These are phyloP conservation scores for Mytilinidion resinicola DNA, from an alignment of 495 filamentous ascomycete genomes.

Conservation along the genomic window DNA sequence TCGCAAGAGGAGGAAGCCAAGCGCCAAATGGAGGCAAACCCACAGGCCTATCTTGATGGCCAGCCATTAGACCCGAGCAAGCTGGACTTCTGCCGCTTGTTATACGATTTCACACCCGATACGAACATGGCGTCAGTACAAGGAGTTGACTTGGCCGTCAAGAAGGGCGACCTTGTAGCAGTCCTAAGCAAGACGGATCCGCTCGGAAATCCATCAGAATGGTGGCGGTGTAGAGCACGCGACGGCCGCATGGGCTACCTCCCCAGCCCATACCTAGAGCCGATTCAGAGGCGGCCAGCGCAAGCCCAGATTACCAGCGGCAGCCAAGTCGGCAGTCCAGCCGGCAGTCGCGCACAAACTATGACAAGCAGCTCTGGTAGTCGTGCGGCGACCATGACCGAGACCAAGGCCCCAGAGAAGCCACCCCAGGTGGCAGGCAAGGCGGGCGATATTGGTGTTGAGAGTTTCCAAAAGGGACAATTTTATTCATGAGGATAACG, in stretches of 20 bases:
- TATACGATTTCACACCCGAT: conserved; percentile 89
- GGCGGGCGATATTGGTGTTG: conserved; percentile 57
- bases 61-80: conserved; percentile 70
- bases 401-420: conserved; percentile 54
- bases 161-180: conserved; percentile 92
- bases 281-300: conserved; percentile 62
- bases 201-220: conserved; percentile 83
- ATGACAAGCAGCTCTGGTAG: conserved; percentile 42
- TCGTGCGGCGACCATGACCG: conserved; percentile 35
- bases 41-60: conserved; percentile 25
- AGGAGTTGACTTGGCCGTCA: conserved; percentile 83
- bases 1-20: conserved; percentile 75
- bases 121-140: conserved; percentile 39
- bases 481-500: conserved; percentile 57
- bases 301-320: conserved; percentile 44
- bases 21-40: conserved; percentile 51
- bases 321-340: conserved; percentile 32
- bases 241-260: conserved; percentile 89
- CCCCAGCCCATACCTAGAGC: conserved; percentile 81
- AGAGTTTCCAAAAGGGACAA: conserved; percentile 86
- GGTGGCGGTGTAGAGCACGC: conserved; percentile 94
- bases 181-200: conserved; percentile 91
- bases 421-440: conserved; percentile 32
- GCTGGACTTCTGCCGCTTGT: conserved; percentile 87
- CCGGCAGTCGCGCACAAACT: conserved; percentile 39